Conservation (phyloP, 345 rosid species). For the Kandelia obovata region DNA sequence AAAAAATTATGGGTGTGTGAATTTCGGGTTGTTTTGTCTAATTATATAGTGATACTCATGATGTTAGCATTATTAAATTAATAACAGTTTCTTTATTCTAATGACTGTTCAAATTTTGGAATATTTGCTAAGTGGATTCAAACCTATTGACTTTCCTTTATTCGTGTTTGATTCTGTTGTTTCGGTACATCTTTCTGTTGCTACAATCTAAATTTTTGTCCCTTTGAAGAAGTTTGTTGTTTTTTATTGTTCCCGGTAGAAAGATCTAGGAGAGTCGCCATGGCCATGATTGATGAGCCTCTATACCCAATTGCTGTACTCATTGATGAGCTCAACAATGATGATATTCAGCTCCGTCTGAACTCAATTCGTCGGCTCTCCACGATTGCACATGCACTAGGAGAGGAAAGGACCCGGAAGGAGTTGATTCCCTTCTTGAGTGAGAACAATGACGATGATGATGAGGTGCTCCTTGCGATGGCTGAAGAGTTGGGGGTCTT, state of each 20-base stretch:
- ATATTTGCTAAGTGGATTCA: no score
- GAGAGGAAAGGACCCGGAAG: conserved; percentile 89
- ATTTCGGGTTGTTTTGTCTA: no score
- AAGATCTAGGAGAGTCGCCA: conserved; percentile 25
- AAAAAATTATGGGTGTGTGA: no score
- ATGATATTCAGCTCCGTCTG: conserved; percentile 88
- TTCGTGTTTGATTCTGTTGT: no score
- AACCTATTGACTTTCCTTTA: no score
- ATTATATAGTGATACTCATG: no score
- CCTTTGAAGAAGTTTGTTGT: no score
- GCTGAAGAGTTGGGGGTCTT: conserved; percentile 91
- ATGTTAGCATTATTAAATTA: no score
- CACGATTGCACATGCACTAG: conserved; percentile 93
- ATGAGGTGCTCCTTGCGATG: conserved; percentile 95
- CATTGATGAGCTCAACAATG: conserved; percentile 89
- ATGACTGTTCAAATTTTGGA: no score
- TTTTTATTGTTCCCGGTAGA: background rate
- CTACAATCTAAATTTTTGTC: no score
- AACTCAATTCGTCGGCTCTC: conserved; percentile 86
- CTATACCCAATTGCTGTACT: conserved; percentile 85
- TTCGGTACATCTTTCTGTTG: no score
- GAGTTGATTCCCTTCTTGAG: conserved; percentile 85
- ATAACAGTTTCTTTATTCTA: no score
- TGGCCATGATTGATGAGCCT: conserved; percentile 85
- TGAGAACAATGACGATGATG: conserved; percentile 93